Conservation (phyloP, 176 grass and related monocot genomes). For the Eremochloa ophiuroides region DNA sequence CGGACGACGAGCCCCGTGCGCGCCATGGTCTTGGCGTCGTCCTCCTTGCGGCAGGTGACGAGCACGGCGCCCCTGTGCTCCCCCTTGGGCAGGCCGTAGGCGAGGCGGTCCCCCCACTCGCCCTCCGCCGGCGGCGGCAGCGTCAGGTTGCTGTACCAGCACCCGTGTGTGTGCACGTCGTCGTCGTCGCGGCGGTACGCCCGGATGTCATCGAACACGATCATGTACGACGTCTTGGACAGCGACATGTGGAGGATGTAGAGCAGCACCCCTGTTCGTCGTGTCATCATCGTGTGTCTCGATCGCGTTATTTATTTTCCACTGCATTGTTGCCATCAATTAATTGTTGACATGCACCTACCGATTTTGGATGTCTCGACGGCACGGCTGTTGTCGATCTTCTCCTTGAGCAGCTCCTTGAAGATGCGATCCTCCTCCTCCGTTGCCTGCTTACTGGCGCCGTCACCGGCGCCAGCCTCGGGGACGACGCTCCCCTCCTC, state of each 20-base stretch:
- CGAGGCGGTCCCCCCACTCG: conserved; percentile 46
- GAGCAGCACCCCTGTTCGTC: conserved; percentile 20
- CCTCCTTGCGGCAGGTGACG: conserved; percentile 46
- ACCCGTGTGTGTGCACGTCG: neutral
- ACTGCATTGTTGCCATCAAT: too few species aligned
- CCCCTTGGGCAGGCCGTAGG: conserved; percentile 47
- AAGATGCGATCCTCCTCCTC: neutral
- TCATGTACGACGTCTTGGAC: conserved; percentile 43
- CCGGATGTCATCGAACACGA: conserved; percentile 41
- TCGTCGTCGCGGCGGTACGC: neutral
- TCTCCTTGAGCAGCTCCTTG: neutral
- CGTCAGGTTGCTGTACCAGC: conserved; percentile 47
- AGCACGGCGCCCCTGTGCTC: conserved; percentile 40
- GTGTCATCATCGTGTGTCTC: neutral
- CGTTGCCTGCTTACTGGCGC: neutral
- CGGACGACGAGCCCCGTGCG: conserved; percentile 32
- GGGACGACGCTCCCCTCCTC: neutral
- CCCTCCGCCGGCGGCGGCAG: neutral
- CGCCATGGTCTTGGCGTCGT: conserved; percentile 39
- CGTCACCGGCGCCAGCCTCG: neutral
- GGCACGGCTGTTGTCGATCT: neutral
- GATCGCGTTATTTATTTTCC: too few species aligned
- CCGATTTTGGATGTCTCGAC: neutral
- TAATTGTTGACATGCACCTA: too few species aligned
- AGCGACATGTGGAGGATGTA: conserved; percentile 36